These are phyloP conservation scores for Salix udensis DNA, from an alignment of 345 rosid species.

Conservation along the genomic window DNA sequence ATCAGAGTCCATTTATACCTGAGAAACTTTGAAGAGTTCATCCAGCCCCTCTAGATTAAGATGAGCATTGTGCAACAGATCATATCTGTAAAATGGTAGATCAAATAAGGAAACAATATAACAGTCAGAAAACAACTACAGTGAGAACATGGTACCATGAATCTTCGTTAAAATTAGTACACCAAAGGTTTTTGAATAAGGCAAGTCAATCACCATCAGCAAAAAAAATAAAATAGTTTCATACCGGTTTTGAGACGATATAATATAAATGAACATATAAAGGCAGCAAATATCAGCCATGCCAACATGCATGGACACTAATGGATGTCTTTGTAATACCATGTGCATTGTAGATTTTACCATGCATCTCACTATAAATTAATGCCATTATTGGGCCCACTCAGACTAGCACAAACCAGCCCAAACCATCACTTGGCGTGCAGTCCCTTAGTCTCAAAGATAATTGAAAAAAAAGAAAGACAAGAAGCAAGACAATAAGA, in stretches of 20 bases:
- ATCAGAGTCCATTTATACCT: slow-evolving; percentile 45
- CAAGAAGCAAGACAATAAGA: background rate
- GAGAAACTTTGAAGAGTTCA: slow-evolving; percentile 90
- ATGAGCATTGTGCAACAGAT: slow-evolving; percentile 94
- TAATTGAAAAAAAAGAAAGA: background rate
- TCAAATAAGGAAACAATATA: slow-evolving; percentile 1
- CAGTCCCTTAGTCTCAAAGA: background rate
- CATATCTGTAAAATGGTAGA: slow-evolving; percentile 56
- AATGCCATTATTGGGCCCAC: background rate
- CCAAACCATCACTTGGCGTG: background rate
- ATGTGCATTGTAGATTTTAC: background rate
- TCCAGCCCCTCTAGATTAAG: slow-evolving; percentile 80
- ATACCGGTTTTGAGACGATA: background rate
- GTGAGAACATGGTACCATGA: background rate
- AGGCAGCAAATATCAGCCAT: background rate
- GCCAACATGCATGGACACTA: background rate
- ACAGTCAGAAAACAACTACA: background rate
- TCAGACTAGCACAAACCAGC: background rate
- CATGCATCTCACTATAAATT: background rate
- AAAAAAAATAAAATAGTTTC: background rate
- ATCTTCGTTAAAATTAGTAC: background rate
- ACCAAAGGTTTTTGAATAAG: background rate
- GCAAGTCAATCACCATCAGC: background rate
- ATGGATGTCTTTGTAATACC: background rate
- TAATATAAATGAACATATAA: background rate